phyloP scores from a whole-genome alignment of 345 rosid species.

The Hibiscus syriacus region DNA sequence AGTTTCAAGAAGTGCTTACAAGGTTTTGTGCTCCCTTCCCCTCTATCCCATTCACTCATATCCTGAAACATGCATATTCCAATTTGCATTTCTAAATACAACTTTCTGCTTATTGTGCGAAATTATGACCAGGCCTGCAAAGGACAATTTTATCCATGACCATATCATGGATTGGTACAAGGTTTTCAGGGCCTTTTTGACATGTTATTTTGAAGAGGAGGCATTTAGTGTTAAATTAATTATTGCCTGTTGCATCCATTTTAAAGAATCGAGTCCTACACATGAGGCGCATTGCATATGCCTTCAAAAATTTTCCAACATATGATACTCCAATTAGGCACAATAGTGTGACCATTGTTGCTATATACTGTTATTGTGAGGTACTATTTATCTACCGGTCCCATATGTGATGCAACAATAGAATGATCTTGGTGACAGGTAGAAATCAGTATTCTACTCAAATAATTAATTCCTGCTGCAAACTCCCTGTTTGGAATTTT shows the following conservation, averaged over 20 bases:
- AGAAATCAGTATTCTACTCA: background rate
- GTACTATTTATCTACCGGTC: background rate
- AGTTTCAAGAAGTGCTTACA: slow-evolving; percentile 56
- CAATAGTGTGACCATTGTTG: background rate
- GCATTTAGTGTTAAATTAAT: background rate
- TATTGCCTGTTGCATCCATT: background rate
- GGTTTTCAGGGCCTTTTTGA: background rate
- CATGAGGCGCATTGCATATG: background rate
- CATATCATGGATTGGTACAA: background rate
- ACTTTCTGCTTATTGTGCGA: background rate
- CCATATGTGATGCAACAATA: background rate
- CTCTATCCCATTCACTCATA: background rate
- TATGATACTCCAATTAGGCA: background rate
- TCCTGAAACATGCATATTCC: background rate
- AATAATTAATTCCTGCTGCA: background rate
- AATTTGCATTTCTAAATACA: background rate
- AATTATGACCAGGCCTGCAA: background rate
- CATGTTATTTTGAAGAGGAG: background rate
- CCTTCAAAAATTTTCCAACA: background rate
- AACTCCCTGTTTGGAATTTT: background rate
- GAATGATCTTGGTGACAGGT: background rate
- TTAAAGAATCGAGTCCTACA: background rate
- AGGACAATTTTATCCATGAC: background rate
- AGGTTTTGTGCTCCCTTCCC: slow-evolving; percentile 36
- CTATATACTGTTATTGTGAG: background rate